phyloP scores from a whole-genome alignment of 2,329 filamentous ascomycete species.

The Colletotrichum destructivum region DNA sequence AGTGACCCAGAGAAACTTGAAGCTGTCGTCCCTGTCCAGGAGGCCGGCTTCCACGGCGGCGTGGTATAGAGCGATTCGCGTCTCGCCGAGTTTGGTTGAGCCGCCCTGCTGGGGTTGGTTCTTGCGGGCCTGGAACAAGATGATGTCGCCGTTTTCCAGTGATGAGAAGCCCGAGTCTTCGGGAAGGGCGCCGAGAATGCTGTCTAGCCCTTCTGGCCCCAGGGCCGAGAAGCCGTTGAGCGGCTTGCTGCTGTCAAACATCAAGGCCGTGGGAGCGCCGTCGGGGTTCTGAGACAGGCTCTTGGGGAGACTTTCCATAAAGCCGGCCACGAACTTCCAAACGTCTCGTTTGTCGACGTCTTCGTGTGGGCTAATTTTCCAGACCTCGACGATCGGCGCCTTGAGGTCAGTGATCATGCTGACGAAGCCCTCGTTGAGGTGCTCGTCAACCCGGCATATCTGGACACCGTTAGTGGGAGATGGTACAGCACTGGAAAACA shows the following conservation, averaged over 20 bases:
- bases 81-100: conserved; percentile 79
- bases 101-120: conserved; percentile 78
- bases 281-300: conserved; percentile 78
- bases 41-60: conserved; percentile 75
- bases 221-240: conserved; percentile 83
- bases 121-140: conserved; percentile 85
- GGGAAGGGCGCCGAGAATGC: conserved; percentile 50
- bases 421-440: conserved; percentile 76
- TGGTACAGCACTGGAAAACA: conserved; percentile 8
- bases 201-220: conserved; percentile 60
- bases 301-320: conserved; percentile 77
- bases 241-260: conserved; percentile 81
- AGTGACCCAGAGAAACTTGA: conserved; percentile 86
- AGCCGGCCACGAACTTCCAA: conserved; percentile 74
- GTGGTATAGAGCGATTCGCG: conserved; percentile 80
- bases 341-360: conserved; percentile 67
- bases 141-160: conserved; percentile 80
- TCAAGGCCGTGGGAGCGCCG: conserved; percentile 85
- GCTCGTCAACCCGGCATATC: conserved; percentile 76
- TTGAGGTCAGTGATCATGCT: conserved; percentile 81
- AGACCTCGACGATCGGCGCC: conserved; percentile 81
- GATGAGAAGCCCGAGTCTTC: conserved; percentile 46
- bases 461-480: conserved; percentile 52
- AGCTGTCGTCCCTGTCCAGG: conserved; percentile 64
- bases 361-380: conserved; percentile 73